Percentiles rank a stretch among this genome's conserved stretches.
Evolutionary conservation across 129 eudicot species (phyloP).

Genomic region (Artemisia tridentata): DNA sequence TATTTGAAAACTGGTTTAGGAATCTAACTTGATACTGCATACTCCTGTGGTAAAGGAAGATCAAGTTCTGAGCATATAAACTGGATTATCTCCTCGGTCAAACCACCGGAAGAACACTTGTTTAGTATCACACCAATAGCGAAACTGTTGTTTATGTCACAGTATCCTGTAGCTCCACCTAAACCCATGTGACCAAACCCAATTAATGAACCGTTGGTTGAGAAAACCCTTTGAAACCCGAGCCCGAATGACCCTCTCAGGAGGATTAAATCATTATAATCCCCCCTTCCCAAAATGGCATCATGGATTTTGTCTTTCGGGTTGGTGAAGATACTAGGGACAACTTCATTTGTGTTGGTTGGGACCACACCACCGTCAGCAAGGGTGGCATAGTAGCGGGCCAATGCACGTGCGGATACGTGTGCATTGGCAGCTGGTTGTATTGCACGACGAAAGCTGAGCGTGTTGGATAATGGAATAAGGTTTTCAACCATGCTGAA

Average conservation of each 20-base stretch:
- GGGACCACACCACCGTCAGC: slow-evolving; percentile 61
- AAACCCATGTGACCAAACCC: slow-evolving; percentile 88
- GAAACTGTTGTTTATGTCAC: slow-evolving; percentile 60
- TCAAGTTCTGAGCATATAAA: slow-evolving; percentile 69
- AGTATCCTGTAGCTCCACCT: slow-evolving; percentile 85
- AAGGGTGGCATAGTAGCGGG: slow-evolving; percentile 77
- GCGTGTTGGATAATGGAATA: slow-evolving; percentile 70
- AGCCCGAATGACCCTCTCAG: slow-evolving; percentile 66
- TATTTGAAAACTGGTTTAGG: slow-evolving; percentile 48
- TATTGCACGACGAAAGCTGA: slow-evolving; percentile 72
- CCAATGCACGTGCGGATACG: slow-evolving; percentile 56
- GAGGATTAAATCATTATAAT: slow-evolving; percentile 48
- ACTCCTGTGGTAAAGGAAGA: slow-evolving; percentile 59
- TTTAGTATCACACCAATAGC: slow-evolving; percentile 70
- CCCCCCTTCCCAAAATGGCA: slow-evolving; percentile 73
- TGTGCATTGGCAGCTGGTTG: slow-evolving; percentile 93
- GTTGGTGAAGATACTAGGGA: slow-evolving; percentile 42
- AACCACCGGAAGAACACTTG: slow-evolving; percentile 58
- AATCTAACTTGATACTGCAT: slow-evolving; percentile 29
- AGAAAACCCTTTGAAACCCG: slow-evolving; percentile 51
- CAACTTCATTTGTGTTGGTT: background rate
- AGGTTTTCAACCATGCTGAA: slow-evolving; percentile 42
- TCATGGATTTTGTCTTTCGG: slow-evolving; percentile 51
- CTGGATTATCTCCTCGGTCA: slow-evolving; percentile 56
- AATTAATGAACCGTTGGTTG: slow-evolving; percentile 54